These are phyloP conservation scores for Strigomonas oncopelti DNA, from an alignment of 208 protist species.

Conservation along the genomic window DNA sequence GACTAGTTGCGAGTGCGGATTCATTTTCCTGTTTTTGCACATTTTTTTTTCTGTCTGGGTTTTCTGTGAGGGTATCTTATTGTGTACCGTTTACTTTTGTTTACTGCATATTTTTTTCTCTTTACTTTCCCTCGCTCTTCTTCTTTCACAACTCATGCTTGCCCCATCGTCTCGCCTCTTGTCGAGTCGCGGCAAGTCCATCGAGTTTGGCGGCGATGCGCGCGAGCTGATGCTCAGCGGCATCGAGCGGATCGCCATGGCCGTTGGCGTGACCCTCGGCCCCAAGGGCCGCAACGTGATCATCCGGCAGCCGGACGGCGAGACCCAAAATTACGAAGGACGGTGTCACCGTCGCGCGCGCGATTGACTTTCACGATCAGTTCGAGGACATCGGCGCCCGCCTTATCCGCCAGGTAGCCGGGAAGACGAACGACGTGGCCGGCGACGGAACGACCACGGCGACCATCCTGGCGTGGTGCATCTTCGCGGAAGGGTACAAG, in stretches of 20 bases:
- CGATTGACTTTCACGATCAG: slow-evolving; percentile 97
- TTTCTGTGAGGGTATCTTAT: neutral
- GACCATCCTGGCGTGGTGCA: slow-evolving; percentile 97
- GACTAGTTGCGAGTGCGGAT: neutral
- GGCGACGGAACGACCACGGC: slow-evolving; percentile 99
- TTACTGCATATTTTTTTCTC: neutral
- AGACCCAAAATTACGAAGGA: slow-evolving; percentile 99
- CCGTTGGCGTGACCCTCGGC: slow-evolving; percentile 97
- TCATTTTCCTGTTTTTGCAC: neutral
- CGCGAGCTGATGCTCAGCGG: slow-evolving; percentile 92
- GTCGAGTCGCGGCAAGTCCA: slow-evolving; percentile 87
- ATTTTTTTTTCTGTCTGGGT: neutral
- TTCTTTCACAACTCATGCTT: slow-evolving; percentile 1
- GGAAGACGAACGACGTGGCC: slow-evolving; percentile 97
- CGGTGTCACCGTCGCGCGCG: slow-evolving; percentile 99
- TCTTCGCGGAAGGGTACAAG: slow-evolving; percentile 97
- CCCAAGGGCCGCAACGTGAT: slow-evolving; percentile 99
- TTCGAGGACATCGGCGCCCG: slow-evolving; percentile 99
- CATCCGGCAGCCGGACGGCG: slow-evolving; percentile 97
- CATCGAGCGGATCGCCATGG: slow-evolving; percentile 94
- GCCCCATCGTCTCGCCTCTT: slow-evolving; percentile 15
- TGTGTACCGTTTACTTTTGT: neutral
- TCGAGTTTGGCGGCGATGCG: slow-evolving; percentile 92
- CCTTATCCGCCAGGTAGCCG: slow-evolving; percentile 95
- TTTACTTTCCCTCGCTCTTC: slow-evolving; percentile 8